A percentile compares a stretch with the other conserved stretches of the same genome.
These are phyloP conservation scores for Luffa acutangula DNA, from an alignment of 306 rosid genomes.

Conservation along the genomic window DNA sequence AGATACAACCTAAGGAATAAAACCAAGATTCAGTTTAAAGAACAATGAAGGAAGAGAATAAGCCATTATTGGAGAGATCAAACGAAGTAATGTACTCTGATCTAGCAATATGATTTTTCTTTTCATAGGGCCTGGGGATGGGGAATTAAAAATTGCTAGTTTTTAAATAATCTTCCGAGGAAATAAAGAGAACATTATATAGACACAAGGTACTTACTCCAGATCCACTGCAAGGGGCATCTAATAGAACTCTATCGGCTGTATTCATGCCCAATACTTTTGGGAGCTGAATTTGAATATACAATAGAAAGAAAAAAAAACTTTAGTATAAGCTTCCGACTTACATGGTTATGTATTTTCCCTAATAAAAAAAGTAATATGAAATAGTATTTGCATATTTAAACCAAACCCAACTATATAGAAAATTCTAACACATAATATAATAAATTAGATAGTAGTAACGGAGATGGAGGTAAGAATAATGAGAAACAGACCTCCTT, in stretches of 20 bases:
- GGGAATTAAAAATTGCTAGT: too few species aligned
- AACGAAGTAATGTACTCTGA: background rate
- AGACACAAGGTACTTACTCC: slow-evolving; percentile 50
- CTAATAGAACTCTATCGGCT: slow-evolving; percentile 77
- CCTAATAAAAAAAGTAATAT: background rate
- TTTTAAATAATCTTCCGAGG: background rate
- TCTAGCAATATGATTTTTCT: background rate
- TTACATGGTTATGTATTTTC: background rate
- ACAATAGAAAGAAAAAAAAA: background rate
- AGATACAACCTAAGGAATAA: slow-evolving; percentile 70
- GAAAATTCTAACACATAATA: background rate
- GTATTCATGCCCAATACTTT: slow-evolving; percentile 66
- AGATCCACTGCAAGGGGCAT: slow-evolving; percentile 99
- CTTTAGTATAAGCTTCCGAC: background rate
- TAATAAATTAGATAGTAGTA: background rate
- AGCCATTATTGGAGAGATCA: background rate
- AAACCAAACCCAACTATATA: background rate
- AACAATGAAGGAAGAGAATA: background rate
- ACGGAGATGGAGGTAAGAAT: background rate
- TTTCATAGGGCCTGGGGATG: background rate
- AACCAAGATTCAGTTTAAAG: background rate
- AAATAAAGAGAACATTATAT: background rate
- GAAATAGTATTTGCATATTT: background rate
- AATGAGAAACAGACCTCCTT: slow-evolving; percentile 51
- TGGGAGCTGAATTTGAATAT: slow-evolving; percentile 57